A percentile compares a stretch with the other conserved stretches of the same genome.
These are phyloP conservation scores for Selaginella moellendorffii DNA, from an alignment of 75 land plant species.

Conservation along the genomic window DNA sequence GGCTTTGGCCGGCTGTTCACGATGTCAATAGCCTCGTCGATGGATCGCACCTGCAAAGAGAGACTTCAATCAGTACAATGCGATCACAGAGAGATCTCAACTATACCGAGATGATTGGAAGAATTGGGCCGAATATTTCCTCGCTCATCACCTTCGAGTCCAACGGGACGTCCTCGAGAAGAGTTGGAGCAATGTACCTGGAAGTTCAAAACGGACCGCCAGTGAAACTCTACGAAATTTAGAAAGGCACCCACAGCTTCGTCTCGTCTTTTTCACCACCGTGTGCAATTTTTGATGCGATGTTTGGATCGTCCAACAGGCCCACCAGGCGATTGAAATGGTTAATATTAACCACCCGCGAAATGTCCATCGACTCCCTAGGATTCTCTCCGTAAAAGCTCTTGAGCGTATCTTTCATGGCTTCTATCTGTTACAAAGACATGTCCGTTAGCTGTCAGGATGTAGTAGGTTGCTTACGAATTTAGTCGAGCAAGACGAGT, in stretches of 20 bases:
- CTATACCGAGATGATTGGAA: not conserved
- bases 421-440: not conserved
- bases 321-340: not conserved
- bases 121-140: constrained; percentile 2
- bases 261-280: not conserved
- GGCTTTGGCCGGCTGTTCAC: not conserved
- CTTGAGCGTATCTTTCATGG: not conserved
- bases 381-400: not conserved
- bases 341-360: not conserved
- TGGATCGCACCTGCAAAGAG: not conserved
- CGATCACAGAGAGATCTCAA: not conserved
- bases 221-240: not conserved
- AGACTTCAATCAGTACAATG: not conserved
- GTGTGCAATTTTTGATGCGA: not conserved
- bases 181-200: constrained; percentile 3
- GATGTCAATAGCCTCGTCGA: not conserved
- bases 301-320: not conserved
- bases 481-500: constrained; percentile 51
- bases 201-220: not conserved
- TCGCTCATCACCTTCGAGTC: not conserved
- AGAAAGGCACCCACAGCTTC: not conserved
- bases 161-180: not conserved
- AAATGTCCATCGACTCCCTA: not conserved
- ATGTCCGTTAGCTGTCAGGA: not conserved
- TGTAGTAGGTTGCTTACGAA: constrained; percentile 33